Evolutionary conservation across 2,329 filamentous ascomycete species (phyloP), one percentile per base, ranked within the genome.

Genomic region (Talaromyces albobiverticillius): DNA sequence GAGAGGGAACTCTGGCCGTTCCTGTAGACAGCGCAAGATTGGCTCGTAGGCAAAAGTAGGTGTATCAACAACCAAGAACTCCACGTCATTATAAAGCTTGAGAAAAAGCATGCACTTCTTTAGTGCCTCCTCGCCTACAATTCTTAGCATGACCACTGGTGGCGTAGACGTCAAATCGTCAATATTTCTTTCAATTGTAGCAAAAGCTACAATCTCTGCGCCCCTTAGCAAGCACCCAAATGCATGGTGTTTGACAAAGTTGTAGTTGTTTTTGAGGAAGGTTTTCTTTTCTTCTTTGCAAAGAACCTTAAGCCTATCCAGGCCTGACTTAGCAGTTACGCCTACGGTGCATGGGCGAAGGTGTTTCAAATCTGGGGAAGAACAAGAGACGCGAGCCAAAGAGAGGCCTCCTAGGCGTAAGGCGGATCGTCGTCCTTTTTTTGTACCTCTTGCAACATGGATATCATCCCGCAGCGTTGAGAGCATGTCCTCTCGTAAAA

Each of bases 401-500:
- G 48, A 42, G 14, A 83, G 60, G 0, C 64, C 69, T 1, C 61
- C 50, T 1, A 87, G 59, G 0, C 74, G 64, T 4, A 71, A 54
- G 1, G 71, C 61, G 54, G 55, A 64, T 34, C 75, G 68, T 18
- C 72, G 62, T 13, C 76, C 77, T 57, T 73, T 76, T 59, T 79
- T 83, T n/a, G 69, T 71, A 0, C 77, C 78, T 10, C 66, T 71
- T 0, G 79, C 74, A 4, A 77, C 69, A 25, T 82, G 76, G 0
- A 86, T 65, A 46, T 87, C 85, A 8, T 84, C 81, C 1, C 83
- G 78, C 2, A 91, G 71, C 57, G 87, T 85, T 0, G 76, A 81
- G 0, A 90, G 69, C 77, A 90, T 85, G 57, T 90, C 87, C 60
- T 91, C 86, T 2, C 88, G 74, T 0, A 89, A 72, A 0, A 90